Conservation (phyloP, 192 early-diverging fungal species). For the Mortierella hygrophila region DNA sequence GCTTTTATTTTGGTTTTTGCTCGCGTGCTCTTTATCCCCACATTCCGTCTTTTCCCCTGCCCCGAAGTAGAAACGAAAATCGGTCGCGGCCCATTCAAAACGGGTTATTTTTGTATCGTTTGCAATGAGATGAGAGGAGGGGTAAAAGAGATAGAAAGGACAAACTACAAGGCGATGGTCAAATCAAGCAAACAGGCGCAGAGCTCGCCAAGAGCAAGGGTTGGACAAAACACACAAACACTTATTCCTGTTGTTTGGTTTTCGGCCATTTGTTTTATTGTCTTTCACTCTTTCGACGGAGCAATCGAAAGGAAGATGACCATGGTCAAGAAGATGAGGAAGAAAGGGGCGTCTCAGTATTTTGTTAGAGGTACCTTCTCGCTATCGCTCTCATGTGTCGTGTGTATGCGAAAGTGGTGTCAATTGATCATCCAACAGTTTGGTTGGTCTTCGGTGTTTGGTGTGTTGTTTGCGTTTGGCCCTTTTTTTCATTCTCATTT, state of each 20-base stretch:
- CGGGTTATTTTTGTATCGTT: not conserved
- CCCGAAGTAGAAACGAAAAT: not conserved
- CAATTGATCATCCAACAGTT: constrained; percentile 6
- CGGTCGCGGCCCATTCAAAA: not conserved
- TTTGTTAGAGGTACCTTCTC: not conserved
- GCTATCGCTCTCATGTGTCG: not conserved
- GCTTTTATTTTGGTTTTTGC: not conserved
- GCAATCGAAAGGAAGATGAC: not conserved
- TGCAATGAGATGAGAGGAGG: not conserved
- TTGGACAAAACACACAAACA: not conserved
- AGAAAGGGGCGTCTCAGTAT: not conserved
- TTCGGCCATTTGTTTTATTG: not conserved
- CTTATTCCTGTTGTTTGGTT: not conserved
- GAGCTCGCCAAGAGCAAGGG: not conserved
- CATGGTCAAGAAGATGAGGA: not conserved
- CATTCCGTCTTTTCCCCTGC: constrained; percentile 8
- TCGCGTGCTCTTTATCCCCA: constrained; percentile 17
- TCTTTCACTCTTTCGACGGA: not conserved
- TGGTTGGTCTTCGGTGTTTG: not conserved
- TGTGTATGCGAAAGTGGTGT: not conserved
- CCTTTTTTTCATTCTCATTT: not conserved
- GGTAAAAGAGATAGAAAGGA: not conserved
- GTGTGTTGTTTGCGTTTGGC: constrained; percentile 1
- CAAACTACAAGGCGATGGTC: not conserved
- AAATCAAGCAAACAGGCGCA: not conserved